These are phyloP conservation scores for Russula griseocarnosa DNA, from an alignment of 768 basidiomycete genomes.

Conservation along the genomic window DNA sequence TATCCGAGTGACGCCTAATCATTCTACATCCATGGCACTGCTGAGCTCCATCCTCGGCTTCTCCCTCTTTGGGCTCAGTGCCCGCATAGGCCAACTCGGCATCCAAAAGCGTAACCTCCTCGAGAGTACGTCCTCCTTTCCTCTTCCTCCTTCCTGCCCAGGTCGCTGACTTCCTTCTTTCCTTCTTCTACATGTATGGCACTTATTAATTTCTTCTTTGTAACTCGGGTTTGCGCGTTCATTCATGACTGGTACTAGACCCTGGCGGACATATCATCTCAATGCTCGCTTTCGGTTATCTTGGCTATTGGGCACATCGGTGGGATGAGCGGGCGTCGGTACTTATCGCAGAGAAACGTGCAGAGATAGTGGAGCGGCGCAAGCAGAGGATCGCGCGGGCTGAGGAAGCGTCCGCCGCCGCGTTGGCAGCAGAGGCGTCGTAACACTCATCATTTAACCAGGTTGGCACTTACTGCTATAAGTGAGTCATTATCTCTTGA, in stretches of 20 bases:
- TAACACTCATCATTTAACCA: not conserved
- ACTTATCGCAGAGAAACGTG: conserved; percentile 60
- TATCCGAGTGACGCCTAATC: conserved; percentile 2
- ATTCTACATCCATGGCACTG: conserved; percentile 49
- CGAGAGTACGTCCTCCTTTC: conserved; percentile 54
- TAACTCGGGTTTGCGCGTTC: not conserved
- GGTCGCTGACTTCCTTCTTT: not conserved
- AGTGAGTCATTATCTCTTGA: conserved; percentile 2
- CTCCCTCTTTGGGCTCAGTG: conserved; percentile 76
- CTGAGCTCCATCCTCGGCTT: conserved; percentile 71
- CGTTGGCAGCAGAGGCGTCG: conserved; percentile 13
- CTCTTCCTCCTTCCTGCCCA: not conserved
- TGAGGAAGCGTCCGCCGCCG: conserved; percentile 31
- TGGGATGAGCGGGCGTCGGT: conserved; percentile 63
- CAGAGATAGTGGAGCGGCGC: conserved; percentile 53
- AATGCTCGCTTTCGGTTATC: conserved; percentile 65
- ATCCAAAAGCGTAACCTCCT: conserved; percentile 78
- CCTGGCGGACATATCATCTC: conserved; percentile 65
- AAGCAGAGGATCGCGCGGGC: conserved; percentile 35
- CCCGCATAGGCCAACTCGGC: conserved; percentile 81
- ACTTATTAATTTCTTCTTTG: not conserved
- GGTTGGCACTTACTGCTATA: not conserved
- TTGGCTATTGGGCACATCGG: conserved; percentile 69
- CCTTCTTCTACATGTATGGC: not conserved
- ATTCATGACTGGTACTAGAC: conserved; percentile 45